phyloP scores from a whole-genome alignment of 495 filamentous ascomycete species.

The Podospora anserina region DNA sequence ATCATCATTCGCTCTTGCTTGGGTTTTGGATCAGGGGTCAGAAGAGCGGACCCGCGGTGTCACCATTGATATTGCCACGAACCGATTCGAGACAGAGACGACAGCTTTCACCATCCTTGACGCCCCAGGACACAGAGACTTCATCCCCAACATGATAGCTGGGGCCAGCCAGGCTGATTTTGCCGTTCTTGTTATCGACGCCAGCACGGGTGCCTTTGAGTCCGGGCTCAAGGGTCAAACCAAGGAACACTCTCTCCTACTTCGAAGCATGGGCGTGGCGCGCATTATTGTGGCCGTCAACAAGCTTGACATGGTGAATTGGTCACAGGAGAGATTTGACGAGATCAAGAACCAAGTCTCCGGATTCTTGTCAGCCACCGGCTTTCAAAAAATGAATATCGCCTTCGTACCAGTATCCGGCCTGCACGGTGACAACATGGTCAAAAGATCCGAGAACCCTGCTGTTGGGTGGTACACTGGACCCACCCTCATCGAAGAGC shows the following conservation, averaged over 20 bases:
- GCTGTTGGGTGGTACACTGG: conserved; percentile 75
- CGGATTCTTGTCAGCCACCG: conserved; percentile 75
- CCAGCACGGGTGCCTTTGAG: conserved; percentile 83
- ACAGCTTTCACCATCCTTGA: conserved; percentile 92
- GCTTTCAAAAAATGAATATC: conserved; percentile 75
- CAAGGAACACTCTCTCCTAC: conserved; percentile 84
- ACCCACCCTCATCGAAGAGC: conserved; percentile 71
- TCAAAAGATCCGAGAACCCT: conserved; percentile 53
- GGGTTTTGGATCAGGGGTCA: conserved; percentile 86
- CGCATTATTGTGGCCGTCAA: conserved; percentile 87
- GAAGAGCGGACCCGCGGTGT: conserved; percentile 87
- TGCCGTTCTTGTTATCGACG: conserved; percentile 90
- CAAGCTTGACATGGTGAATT: conserved; percentile 82
- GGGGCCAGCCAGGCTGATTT: conserved; percentile 95
- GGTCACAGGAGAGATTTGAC: conserved; percentile 75
- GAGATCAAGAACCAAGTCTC: conserved; percentile 82
- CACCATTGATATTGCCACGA: conserved; percentile 96
- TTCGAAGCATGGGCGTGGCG: conserved; percentile 88
- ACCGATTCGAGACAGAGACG: conserved; percentile 83
- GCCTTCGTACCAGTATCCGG: conserved; percentile 87
- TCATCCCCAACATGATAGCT: conserved; percentile 98
- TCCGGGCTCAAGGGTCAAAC: conserved; percentile 92
- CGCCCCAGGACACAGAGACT: conserved; percentile 90
- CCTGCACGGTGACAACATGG: conserved; percentile 81
- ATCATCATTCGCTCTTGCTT: conserved; percentile 91